Base-by-base conservation (phyloP, 768 basidiomycete genomes). In the Phlebiopsis flavidoalba region DNA sequence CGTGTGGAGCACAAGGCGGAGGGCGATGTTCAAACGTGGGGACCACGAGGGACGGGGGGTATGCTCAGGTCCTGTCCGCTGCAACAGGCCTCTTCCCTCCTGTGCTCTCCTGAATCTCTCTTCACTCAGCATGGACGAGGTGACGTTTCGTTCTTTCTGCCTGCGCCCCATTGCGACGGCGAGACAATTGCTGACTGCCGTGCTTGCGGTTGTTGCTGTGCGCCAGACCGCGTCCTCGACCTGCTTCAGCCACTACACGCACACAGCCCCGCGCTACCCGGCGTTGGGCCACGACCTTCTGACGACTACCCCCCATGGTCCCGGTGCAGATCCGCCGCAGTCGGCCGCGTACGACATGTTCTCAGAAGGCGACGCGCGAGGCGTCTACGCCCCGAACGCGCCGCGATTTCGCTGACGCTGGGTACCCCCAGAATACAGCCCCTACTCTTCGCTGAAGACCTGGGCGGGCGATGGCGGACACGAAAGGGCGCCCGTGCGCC, bases 391-490 rank as follows among this genome's bases (percentile, higher is more conserved):
- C n/a, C n/a, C 31, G 47, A 35, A 15, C 53, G 36, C 51, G 56
- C 21, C 51, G 48, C 37, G 15, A 53, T 37, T 33, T 22, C 37
- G 19, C 60, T 33, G 43, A 37, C 53, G 36, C 47, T 52, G 21
- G 24, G 19, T 26, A 53, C 50, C 50, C 35, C 64, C 62, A 22
- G 31, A 22, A 33, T 40, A 48, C 45, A 67, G 69, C 10, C 63
- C 66, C 3, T 72, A 71, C 58, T 71, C 71, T 22, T 69, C 71
- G 17, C 64, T 70, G 37, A 67, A 67, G 15, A 66, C 66, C 35
- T 72, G 71, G 71, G 69, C 67, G 14, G 68, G 67, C 53, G 66
- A 63, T 24, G 49, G 55, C 5, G 62, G n/a, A 33, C 37, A 22
- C 48, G 35, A 60, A n/a, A 59, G 33, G 22, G 40, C 26, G 14